These are phyloP conservation scores for Arbutus unedo DNA, from an alignment of 148 eudicot species.

Conservation along the genomic window DNA sequence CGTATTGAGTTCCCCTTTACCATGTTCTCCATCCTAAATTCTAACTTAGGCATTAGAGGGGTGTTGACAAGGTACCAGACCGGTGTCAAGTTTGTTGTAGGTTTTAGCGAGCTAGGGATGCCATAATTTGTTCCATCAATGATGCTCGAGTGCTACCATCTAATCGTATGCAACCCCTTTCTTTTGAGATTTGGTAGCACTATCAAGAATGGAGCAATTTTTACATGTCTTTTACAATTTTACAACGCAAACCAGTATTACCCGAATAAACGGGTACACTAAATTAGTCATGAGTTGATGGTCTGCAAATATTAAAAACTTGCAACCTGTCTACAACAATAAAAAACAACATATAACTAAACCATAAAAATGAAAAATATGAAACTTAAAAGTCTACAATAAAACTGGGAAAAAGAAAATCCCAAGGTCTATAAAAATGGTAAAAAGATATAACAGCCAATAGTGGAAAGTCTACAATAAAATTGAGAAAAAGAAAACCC, in stretches of 20 bases:
- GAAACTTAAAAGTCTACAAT: not conserved
- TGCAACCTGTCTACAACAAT: slow-evolving; percentile 81
- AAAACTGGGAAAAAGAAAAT: not conserved
- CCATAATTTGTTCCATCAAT: no score
- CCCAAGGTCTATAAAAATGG: not conserved
- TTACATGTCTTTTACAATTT: not conserved
- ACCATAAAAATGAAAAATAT: not conserved
- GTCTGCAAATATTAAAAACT: slow-evolving; percentile 92
- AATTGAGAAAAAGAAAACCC: not conserved
- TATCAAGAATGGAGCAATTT: slow-evolving; percentile 16
- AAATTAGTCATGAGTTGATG: slow-evolving; percentile 86
- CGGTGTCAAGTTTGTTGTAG: no score
- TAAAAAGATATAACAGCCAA: not conserved
- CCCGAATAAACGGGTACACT: slow-evolving; percentile 71
- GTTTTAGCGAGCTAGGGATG: no score
- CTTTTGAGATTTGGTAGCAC: slow-evolving; percentile 45
- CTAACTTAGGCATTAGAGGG: no score
- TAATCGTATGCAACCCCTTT: slow-evolving; percentile 86
- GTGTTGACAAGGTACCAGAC: no score
- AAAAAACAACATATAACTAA: not conserved
- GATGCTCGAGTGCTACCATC: slow-evolving; percentile 85
- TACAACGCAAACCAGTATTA: slow-evolving; percentile 20
- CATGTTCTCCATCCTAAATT: no score
- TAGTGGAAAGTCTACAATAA: not conserved
- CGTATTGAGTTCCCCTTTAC: no score